Evolutionary conservation across 805 yeast genomes (phyloP).

Genomic region (Saccharomycopsis schoenii): DNA sequence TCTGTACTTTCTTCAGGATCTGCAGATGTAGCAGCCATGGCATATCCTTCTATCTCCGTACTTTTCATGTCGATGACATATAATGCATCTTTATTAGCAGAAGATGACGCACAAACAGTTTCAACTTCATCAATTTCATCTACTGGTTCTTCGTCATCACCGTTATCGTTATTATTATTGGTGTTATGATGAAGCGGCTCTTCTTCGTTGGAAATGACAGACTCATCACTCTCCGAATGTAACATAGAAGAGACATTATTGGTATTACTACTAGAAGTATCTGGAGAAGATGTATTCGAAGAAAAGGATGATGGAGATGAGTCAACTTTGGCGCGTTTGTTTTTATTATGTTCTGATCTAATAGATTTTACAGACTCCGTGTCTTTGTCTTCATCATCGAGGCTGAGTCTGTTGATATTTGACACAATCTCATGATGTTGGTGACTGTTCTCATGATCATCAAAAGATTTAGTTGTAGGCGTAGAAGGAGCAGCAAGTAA

Average conservation of each 20-base stretch:
- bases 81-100: neutral
- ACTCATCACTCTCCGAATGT: conserved; percentile 13
- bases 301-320: conserved; percentile 5
- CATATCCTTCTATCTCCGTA: conserved; percentile 8
- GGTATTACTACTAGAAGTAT: conserved; percentile 9
- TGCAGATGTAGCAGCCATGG: neutral
- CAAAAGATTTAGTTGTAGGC: neutral
- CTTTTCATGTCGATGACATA: conserved; percentile 6
- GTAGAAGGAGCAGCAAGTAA: neutral
- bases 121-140: conserved; percentile 15
- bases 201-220: conserved; percentile 16
- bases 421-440: conserved; percentile 7
- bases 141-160: conserved; percentile 7
- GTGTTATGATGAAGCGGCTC: conserved; percentile 4
- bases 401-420: conserved; percentile 17
- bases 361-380: conserved; percentile 9
- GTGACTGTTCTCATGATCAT: neutral
- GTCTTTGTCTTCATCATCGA: conserved; percentile 13
- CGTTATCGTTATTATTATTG: conserved; percentile 12
- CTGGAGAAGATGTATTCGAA: conserved; percentile 11
- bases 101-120: conserved; percentile 11
- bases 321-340: conserved; percentile 18
- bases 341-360: conserved; percentile 21
- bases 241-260: neutral
- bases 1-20: conserved; percentile 5